Percentiles rank a stretch among this genome's conserved stretches.
phyloP scores from a whole-genome alignment of 192 early-diverging fungal species.

The Oehlia diaphana region DNA sequence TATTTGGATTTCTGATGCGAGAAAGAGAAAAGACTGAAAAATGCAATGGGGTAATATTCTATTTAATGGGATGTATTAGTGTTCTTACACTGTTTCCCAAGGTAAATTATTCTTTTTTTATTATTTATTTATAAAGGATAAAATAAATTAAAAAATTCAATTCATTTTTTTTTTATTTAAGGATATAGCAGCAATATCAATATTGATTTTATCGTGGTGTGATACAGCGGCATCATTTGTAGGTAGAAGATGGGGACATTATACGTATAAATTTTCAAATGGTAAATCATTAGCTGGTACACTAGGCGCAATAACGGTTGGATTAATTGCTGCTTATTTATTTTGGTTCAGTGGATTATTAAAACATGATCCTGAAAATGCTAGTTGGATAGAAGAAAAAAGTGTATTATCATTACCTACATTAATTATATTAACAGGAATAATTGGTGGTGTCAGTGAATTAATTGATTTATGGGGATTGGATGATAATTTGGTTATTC shows the following conservation, averaged over 20 bases:
- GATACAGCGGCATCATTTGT: slow-evolving; percentile 47
- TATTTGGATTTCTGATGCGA: slow-evolving; percentile 47
- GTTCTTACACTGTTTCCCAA: slow-evolving; percentile 28
- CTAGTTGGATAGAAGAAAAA: slow-evolving; percentile 17
- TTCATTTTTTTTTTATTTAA: slow-evolving; percentile 31
- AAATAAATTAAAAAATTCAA: not conserved
- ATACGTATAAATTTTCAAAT: slow-evolving; percentile 39
- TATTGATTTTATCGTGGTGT: slow-evolving; percentile 48
- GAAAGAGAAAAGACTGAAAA: slow-evolving; percentile 37
- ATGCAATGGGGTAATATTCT: slow-evolving; percentile 45
- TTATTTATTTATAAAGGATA: not conserved
- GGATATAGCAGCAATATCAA: slow-evolving; percentile 47
- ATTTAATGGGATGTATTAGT: slow-evolving; percentile 37
- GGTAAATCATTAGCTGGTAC: slow-evolving; percentile 47
- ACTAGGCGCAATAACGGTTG: slow-evolving; percentile 39
- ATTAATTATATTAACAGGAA: slow-evolving; percentile 40
- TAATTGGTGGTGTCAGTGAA: slow-evolving; percentile 44
- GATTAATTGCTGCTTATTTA: slow-evolving; percentile 34
- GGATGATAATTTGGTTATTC: slow-evolving; percentile 51
- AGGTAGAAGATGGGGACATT: slow-evolving; percentile 43
- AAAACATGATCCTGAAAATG: not conserved
- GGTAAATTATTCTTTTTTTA: slow-evolving; percentile 1
- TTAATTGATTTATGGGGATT: slow-evolving; percentile 37
- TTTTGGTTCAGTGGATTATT: slow-evolving; percentile 31
- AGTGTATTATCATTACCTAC: slow-evolving; percentile 13